phyloP scores from a whole-genome alignment of 495 filamentous ascomycete species.

The Hyaloscypha hepaticicola region DNA sequence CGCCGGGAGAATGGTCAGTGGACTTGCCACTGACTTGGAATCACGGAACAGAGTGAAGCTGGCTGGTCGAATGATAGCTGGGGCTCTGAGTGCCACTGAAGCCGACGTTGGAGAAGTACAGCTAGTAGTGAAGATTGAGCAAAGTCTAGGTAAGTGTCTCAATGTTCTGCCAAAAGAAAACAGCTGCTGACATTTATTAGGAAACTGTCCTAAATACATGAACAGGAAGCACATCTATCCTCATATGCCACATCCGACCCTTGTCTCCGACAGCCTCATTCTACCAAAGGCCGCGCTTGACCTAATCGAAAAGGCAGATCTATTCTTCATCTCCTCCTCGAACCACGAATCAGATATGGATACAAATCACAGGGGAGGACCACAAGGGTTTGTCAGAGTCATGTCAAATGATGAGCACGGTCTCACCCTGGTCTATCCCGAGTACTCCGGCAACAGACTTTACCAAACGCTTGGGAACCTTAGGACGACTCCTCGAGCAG shows the following conservation, averaged over 20 bases:
- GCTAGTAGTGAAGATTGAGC: constrained; percentile 62
- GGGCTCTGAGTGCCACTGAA: constrained; percentile 42
- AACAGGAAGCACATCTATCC: constrained; percentile 66
- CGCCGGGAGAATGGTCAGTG: constrained; percentile 49
- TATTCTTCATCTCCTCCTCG: constrained; percentile 72
- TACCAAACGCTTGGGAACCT: constrained; percentile 83
- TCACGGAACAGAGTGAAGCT: constrained; percentile 66
- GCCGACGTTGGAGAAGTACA: constrained; percentile 54
- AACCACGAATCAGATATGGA: constrained; percentile 69
- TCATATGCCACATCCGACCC: constrained; percentile 48
- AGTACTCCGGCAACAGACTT: constrained; percentile 77
- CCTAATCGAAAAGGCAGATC: constrained; percentile 63
- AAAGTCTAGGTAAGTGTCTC: constrained; percentile 54
- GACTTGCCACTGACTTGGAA: constrained; percentile 65
- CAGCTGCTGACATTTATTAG: constrained; percentile 26
- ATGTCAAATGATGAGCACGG: constrained; percentile 50
- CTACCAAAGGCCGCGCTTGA: constrained; percentile 51
- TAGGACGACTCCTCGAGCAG: constrained; percentile 58
- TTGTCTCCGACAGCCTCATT: constrained; percentile 42
- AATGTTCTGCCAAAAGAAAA: not conserved
- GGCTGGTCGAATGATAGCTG: constrained; percentile 60
- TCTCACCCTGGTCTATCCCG: constrained; percentile 65
- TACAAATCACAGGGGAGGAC: constrained; percentile 78
- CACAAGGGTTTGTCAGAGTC: constrained; percentile 70
- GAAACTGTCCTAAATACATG: constrained; percentile 83